These are phyloP conservation scores for Centella asiatica DNA, from an alignment of 129 eudicot species.

Conservation along the genomic window DNA sequence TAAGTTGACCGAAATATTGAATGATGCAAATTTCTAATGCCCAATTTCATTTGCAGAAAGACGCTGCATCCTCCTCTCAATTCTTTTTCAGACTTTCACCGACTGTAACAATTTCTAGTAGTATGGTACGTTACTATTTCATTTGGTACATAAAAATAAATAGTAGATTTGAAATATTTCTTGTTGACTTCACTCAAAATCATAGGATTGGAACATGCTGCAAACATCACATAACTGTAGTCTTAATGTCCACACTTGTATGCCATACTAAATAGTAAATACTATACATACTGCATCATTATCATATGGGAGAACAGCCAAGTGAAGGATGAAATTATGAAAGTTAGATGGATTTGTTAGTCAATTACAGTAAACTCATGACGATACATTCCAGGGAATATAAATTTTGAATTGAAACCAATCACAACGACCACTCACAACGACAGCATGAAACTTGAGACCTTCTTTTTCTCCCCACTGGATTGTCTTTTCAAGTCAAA, in stretches of 20 bases:
- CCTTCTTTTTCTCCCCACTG: no score
- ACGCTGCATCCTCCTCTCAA: conserved; percentile 41
- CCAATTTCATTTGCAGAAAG: conserved; percentile 34
- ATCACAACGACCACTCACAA: no score
- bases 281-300: no score
- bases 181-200: neutral
- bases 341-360: neutral
- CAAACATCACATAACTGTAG: neutral
- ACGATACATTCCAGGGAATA: neutral
- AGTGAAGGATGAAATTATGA: neutral
- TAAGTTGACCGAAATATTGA: neutral
- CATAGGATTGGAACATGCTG: neutral
- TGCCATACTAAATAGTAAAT: neutral
- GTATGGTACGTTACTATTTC: conserved; percentile 52
- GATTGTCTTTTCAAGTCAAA: no score
- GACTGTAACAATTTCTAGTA: conserved; percentile 41
- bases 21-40: conserved; percentile 10
- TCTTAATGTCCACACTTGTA: neutral
- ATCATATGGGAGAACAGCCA: neutral
- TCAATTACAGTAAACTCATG: neutral
- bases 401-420: no score
- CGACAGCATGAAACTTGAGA: no score
- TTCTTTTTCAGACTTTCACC: conserved; percentile 67
- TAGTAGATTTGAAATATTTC: neutral
- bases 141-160: neutral